Percentiles rank a stretch among this genome's conserved stretches.
These are phyloP conservation scores for Dictyophora rubrovolvata DNA, from an alignment of 768 basidiomycete species.

Conservation along the genomic window DNA sequence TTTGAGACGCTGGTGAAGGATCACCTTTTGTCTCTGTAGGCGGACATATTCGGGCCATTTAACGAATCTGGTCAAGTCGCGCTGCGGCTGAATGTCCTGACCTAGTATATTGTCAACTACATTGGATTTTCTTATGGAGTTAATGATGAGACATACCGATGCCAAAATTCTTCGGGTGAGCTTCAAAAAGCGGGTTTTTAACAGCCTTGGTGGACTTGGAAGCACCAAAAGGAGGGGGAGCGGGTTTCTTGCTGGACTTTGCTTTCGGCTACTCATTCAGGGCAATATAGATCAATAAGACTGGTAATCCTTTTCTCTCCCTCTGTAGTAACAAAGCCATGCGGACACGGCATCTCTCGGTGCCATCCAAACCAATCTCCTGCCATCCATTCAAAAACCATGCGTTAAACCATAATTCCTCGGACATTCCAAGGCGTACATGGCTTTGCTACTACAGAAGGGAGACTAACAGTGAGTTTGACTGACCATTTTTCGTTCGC, in stretches of 20 bases:
- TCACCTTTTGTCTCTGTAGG: slow-evolving; percentile 96
- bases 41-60: slow-evolving; percentile 99
- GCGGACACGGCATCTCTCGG: slow-evolving; percentile 22
- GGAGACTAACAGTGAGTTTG: slow-evolving; percentile 46
- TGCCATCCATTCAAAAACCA: slow-evolving; percentile 22
- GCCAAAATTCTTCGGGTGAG: slow-evolving; percentile 85
- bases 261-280: slow-evolving; percentile 76
- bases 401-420: slow-evolving; percentile 15
- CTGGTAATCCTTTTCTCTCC: not conserved
- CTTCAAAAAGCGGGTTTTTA: slow-evolving; percentile 96
- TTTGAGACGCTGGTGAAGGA: slow-evolving; percentile 95
- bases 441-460: slow-evolving; percentile 26
- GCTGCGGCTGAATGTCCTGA: slow-evolving; percentile 83
- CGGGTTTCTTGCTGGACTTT: slow-evolving; percentile 66
- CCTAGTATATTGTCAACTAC: slow-evolving; percentile 36
- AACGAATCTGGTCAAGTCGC: slow-evolving; percentile 93
- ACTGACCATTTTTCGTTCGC: slow-evolving; percentile 12
- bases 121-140: not conserved
- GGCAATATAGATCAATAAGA: slow-evolving; percentile 10
- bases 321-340: slow-evolving; percentile 21
- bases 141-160: slow-evolving; percentile 56
- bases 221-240: slow-evolving; percentile 78
- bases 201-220: slow-evolving; percentile 62
- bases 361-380: slow-evolving; percentile 15
- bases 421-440: not conserved